These are phyloP conservation scores for Achaetomiella virescens DNA, from an alignment of 495 filamentous ascomycete genomes.

Conservation along the genomic window DNA sequence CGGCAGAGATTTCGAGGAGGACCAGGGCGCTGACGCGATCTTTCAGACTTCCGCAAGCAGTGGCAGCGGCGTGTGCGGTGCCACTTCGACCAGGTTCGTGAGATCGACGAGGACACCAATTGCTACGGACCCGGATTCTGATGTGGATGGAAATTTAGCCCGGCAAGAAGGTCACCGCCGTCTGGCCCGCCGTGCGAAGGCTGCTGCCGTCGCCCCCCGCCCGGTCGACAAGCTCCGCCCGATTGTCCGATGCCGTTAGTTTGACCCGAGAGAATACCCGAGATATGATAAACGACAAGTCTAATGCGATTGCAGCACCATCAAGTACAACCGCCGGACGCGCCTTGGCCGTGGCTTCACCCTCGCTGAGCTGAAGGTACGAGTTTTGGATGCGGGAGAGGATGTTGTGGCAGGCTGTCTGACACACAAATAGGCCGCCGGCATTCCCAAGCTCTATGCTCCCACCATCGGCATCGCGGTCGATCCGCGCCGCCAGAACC, in stretches of 20 bases:
- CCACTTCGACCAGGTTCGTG: conserved; percentile 97
- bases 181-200: conserved; percentile 84
- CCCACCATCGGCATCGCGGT: conserved; percentile 94
- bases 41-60: conserved; percentile 97
- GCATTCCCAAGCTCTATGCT: conserved; percentile 89
- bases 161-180: conserved; percentile 89
- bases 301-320: conserved; percentile 32
- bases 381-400: conserved; percentile 16
- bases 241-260: conserved; percentile 76
- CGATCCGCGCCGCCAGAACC: conserved; percentile 93
- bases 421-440: conserved; percentile 65
- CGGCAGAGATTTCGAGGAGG: conserved; percentile 13
- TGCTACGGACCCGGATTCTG: conserved; percentile 19
- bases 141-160: conserved; percentile 59
- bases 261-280: not conserved
- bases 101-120: not conserved
- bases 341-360: conserved; percentile 96
- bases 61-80: conserved; percentile 97
- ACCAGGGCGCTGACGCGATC: conserved; percentile 17
- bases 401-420: not conserved
- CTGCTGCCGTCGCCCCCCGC: conserved; percentile 86
- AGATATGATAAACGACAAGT: not conserved
- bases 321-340: conserved; percentile 99
- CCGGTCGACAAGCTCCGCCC: conserved; percentile 96
- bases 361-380: conserved; percentile 93